A percentile compares a stretch with the other conserved stretches of the same genome.
Evolutionary conservation across 2,329 filamentous ascomycete species (phyloP).

Genomic region (Emmonsia crescens): DNA sequence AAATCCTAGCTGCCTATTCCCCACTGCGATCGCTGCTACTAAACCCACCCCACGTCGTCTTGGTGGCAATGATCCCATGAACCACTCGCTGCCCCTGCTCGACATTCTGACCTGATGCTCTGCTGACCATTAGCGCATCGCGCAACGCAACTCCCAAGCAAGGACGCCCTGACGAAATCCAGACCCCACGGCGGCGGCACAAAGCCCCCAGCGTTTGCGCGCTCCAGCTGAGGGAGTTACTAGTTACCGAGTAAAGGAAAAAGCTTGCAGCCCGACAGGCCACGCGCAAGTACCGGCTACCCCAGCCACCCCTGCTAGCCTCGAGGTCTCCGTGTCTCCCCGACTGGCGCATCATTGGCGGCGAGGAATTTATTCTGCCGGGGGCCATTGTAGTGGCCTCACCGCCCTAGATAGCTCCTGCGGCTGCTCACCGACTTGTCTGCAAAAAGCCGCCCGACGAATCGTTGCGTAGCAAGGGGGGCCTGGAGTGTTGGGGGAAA

Average conservation of each 20-base stretch:
- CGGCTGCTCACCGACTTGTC: background rate
- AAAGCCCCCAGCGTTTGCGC: background rate
- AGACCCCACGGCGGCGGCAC: background rate
- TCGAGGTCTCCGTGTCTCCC: background rate
- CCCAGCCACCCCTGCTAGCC: background rate
- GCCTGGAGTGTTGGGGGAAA: background rate
- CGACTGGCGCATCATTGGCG: background rate
- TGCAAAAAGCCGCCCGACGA: background rate
- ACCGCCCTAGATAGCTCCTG: background rate
- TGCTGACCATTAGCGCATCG: background rate
- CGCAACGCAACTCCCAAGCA: background rate
- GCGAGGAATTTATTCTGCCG: background rate
- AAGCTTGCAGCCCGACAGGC: background rate
- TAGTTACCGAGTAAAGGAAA: background rate
- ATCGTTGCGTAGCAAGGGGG: background rate
- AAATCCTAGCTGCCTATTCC: background rate
- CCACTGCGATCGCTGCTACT: background rate
- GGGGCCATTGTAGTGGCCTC: background rate
- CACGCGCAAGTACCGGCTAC: background rate
- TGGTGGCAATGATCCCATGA: background rate
- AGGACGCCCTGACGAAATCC: background rate
- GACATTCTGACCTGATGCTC: background rate
- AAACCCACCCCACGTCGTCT: background rate
- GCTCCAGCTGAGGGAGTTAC: background rate
- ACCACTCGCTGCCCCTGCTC: background rate